These are phyloP conservation scores for Lolium multiflorum DNA, from an alignment of 176 grass and related monocot species.

Conservation along the genomic window DNA sequence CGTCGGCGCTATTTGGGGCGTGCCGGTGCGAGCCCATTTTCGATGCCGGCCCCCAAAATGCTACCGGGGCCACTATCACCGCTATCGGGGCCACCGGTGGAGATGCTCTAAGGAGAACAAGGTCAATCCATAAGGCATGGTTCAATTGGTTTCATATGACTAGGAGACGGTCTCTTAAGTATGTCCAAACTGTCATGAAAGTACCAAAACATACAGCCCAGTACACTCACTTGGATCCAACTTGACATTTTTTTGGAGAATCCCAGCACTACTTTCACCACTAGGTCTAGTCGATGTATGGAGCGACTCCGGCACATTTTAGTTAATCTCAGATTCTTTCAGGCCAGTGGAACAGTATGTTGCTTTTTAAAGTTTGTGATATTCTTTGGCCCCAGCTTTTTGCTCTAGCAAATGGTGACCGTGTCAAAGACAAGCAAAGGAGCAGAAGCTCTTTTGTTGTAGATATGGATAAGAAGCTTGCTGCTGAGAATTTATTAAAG, in stretches of 20 bases:
- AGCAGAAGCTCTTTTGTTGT: constrained; percentile 95
- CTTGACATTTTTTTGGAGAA: background rate
- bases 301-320: background rate
- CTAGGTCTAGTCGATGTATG: too few species aligned
- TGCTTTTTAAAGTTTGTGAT: constrained; percentile 27
- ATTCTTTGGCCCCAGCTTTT: constrained; percentile 70
- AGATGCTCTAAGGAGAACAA: background rate
- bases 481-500: constrained; percentile 93
- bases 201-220: background rate
- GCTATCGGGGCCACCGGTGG: too few species aligned
- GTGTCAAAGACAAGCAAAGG: constrained; percentile 96
- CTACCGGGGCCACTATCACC: too few species aligned
- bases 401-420: constrained; percentile 93
- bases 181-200: background rate
- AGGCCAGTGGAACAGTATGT: constrained; percentile 13
- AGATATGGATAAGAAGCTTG: constrained; percentile 93
- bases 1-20: too few species aligned
- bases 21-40: too few species aligned
- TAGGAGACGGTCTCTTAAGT: background rate
- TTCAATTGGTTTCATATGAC: background rate
- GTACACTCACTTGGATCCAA: background rate
- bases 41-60: too few species aligned
- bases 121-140: background rate
- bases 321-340: constrained; percentile 7
- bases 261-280: too few species aligned